Conservation (phyloP, 169 alveolate species). For the Cystoisospora suis region DNA sequence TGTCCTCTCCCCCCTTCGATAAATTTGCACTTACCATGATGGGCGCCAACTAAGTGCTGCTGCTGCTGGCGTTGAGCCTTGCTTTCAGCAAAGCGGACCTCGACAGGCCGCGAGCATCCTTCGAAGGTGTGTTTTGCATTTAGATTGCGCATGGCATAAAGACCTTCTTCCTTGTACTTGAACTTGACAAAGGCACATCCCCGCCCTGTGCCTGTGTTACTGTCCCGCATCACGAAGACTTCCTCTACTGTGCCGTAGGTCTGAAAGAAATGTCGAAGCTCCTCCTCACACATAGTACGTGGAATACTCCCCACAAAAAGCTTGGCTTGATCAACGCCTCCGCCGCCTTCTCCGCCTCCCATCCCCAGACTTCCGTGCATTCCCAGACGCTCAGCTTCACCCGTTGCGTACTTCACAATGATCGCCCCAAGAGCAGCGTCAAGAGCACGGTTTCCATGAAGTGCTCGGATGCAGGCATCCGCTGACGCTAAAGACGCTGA, state of each 20-base stretch:
- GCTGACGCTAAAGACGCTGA: conserved; percentile 91
- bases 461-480: conserved; percentile 87
- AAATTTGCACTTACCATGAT: background rate
- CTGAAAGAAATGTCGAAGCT: conserved; percentile 79
- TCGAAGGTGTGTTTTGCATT: conserved; percentile 82
- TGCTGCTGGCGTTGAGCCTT: conserved; percentile 59
- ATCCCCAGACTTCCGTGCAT: conserved; percentile 50
- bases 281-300: conserved; percentile 81
- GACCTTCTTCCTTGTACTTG: conserved; percentile 88
- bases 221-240: conserved; percentile 85
- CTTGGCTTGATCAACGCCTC: conserved; percentile 86
- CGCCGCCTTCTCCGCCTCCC: conserved; percentile 75
- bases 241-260: conserved; percentile 87
- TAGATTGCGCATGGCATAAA: conserved; percentile 82
- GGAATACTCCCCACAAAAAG: conserved; percentile 90
- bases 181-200: conserved; percentile 91
- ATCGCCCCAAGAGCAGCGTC: conserved; percentile 86
- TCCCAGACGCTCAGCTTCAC: conserved; percentile 87
- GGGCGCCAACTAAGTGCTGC: conserved; percentile 8
- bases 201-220: conserved; percentile 79
- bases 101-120: conserved; percentile 87
- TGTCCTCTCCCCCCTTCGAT: background rate
- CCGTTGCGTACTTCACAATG: conserved; percentile 88
- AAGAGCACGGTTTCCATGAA: conserved; percentile 78
- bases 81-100: conserved; percentile 88